Evolutionary conservation across 352 stramenopile species (phyloP), one percentile per base, ranked within the genome.

Genomic region (Phytophthora pisi): DNA sequence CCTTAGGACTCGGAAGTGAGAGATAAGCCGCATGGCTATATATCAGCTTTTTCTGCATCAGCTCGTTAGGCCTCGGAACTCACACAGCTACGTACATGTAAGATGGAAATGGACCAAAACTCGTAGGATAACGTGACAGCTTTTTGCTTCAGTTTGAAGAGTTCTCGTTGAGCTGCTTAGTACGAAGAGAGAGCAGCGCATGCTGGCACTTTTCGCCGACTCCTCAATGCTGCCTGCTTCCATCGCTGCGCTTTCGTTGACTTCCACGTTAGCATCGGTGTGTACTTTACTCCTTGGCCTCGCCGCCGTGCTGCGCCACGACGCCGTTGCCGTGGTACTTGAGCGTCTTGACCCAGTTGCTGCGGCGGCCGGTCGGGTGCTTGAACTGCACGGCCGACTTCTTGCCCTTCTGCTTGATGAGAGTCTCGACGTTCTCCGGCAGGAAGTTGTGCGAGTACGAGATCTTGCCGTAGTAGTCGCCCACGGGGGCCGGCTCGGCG

Each of bases 391-490:
- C 72, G 46, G 70, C 64, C 40, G 82, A 79, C 70, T 94, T 92
- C 79, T 93, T 93, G 60, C 86, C 86, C 59, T 94, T 77, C 64
- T 77, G 75, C 79, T 94, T 94, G 69, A 96, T 77, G 49, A 86
- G 47, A 66, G 84, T 91, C 64, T 91, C 88, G 13, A 94, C 50
- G 71, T 90, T 50, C 60, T 82, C 66, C 15, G 88, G 81, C 68
- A 96, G 64, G 57, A 96, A 95, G 79, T 96, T 96, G 79, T 95
- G 77, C 73, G 86, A 82, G 82, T 96, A 96, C 68, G 83, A 83
- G 64, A 93, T 84, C 80, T 92, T 78, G 58, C 88, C 88, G 30
- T 88, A 69, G 60, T 89, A 93, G 64, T 94, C 77, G 23, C 80
- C 84, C 7, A 78, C 47, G 26, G 77, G 63, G 10, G 93, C 88